Evolutionary conservation across 2,329 filamentous ascomycete genomes (phyloP).

Genomic region (Dothidotthia symphoricarpi): DNA sequence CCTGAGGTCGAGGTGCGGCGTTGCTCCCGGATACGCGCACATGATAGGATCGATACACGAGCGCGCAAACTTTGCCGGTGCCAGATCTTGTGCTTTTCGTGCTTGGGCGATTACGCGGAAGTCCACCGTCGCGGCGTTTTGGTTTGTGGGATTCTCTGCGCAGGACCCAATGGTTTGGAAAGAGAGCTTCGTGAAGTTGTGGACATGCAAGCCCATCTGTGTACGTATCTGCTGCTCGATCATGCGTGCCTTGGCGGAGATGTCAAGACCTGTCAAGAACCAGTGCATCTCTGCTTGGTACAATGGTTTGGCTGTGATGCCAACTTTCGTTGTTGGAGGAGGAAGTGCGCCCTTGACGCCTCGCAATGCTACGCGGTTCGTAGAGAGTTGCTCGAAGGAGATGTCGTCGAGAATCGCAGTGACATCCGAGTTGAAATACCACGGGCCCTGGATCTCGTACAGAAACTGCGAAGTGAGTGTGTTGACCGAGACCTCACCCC

Average conservation of each 20-base stretch:
- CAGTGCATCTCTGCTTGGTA: constrained; percentile 50
- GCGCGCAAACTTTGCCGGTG: constrained; percentile 41
- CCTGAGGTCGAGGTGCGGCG: constrained; percentile 41
- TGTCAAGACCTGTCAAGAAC: constrained; percentile 47
- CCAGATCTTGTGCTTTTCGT: constrained; percentile 32
- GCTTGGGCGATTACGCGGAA: constrained; percentile 52
- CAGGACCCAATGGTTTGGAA: constrained; percentile 43
- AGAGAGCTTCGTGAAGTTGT: constrained; percentile 37
- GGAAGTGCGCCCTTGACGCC: constrained; percentile 45
- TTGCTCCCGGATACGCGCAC: constrained; percentile 47
- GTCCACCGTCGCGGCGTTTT: constrained; percentile 52
- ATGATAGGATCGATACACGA: constrained; percentile 46
- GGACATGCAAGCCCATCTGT: constrained; percentile 38
- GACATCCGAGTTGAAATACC: constrained; percentile 60
- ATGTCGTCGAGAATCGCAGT: constrained; percentile 53
- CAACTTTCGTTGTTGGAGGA: constrained; percentile 43
- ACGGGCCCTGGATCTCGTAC: constrained; percentile 45
- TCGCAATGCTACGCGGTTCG: constrained; percentile 51
- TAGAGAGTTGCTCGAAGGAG: constrained; percentile 52
- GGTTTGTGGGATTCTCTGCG: constrained; percentile 44
- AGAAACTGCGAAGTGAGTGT: constrained; percentile 55
- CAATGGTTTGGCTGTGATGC: constrained; percentile 47
- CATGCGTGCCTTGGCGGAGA: constrained; percentile 46
- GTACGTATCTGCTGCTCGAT: constrained; percentile 40
- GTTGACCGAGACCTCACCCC: constrained; percentile 46